These are phyloP conservation scores for Globisporangium middletonii DNA, from an alignment of 352 stramenopile genomes.

Conservation along the genomic window DNA sequence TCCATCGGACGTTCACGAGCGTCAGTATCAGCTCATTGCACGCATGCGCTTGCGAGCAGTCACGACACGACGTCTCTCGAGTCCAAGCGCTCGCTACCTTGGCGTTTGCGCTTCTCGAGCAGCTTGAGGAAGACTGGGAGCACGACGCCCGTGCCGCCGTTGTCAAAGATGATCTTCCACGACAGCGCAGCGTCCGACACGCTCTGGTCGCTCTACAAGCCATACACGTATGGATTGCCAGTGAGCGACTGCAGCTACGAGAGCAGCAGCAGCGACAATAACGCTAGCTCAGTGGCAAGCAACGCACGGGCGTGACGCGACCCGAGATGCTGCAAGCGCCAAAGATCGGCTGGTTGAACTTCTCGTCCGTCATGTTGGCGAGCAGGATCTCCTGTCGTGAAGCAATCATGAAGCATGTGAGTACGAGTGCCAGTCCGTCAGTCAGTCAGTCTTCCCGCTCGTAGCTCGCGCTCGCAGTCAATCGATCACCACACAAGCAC, in stretches of 20 bases:
- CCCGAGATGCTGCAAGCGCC: constrained; percentile 84
- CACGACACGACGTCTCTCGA: background rate
- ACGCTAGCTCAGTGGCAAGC: background rate
- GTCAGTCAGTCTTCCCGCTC: too few species aligned
- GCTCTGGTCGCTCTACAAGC: constrained; percentile 1
- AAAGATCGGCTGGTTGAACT: constrained; percentile 90
- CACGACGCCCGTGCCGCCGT: constrained; percentile 77
- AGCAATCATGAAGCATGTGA: background rate
- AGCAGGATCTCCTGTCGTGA: constrained; percentile 69
- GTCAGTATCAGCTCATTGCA: background rate
- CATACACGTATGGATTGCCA: background rate
- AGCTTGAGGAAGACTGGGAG: constrained; percentile 77
- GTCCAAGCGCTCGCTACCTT: constrained; percentile 22
- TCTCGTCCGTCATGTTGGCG: constrained; percentile 73
- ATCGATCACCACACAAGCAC: background rate
- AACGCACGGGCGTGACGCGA: constrained; percentile 45
- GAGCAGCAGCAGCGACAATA: background rate
- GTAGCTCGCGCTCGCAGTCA: background rate
- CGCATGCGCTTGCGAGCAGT: background rate
- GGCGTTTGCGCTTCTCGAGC: constrained; percentile 75
- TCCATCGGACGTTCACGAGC: background rate
- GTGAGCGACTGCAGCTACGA: background rate
- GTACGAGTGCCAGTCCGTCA: background rate
- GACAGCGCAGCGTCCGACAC: constrained; percentile 23
- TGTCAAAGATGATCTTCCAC: constrained; percentile 84